These are phyloP conservation scores for Aspergillus sclerotiicarbonarius DNA, from an alignment of 495 filamentous ascomycete genomes.

Conservation along the genomic window DNA sequence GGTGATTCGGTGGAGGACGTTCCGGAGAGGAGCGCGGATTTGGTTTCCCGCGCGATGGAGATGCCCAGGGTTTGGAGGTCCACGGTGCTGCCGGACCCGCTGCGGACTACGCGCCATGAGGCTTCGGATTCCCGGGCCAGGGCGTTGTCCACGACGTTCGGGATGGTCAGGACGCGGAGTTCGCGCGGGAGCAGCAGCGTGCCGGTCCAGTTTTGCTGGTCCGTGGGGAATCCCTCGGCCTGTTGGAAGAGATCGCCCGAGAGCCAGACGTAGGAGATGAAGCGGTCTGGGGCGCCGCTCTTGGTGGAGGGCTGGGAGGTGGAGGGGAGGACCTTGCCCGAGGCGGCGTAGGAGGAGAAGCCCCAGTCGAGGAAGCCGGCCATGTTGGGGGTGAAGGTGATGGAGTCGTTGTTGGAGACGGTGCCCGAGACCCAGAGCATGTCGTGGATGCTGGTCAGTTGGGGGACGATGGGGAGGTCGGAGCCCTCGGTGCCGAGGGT, in stretches of 20 bases:
- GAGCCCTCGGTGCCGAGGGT: conserved; percentile 23
- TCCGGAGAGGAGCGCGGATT: conserved; percentile 10
- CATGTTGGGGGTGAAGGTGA: conserved; percentile 20
- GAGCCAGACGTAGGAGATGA: conserved; percentile 21
- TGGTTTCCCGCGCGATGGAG: conserved; percentile 21
- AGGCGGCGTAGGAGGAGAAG: conserved; percentile 18
- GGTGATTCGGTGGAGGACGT: conserved; percentile 4
- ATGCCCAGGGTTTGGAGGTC: conserved; percentile 22
- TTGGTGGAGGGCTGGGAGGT: conserved; percentile 14
- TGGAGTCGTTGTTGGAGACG: conserved; percentile 6
- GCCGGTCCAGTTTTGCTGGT: conserved; percentile 20
- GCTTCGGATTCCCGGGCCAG: conserved; percentile 15
- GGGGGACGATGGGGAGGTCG: conserved; percentile 5
- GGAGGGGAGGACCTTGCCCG: conserved; percentile 18
- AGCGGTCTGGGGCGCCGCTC: conserved; percentile 21
- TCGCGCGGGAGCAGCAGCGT: conserved; percentile 22
- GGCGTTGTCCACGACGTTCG: conserved; percentile 19
- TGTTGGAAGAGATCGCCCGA: conserved; percentile 19
- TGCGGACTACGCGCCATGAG: conserved; percentile 18
- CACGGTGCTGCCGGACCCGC: background rate
- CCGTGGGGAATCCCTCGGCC: conserved; percentile 15
- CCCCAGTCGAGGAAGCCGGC: conserved; percentile 27
- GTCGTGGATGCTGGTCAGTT: conserved; percentile 19
- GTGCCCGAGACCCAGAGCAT: conserved; percentile 22
- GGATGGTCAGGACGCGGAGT: conserved; percentile 13